phyloP scores from a whole-genome alignment of 2,329 filamentous ascomycete species.

The Leptographium radiaticola region DNA sequence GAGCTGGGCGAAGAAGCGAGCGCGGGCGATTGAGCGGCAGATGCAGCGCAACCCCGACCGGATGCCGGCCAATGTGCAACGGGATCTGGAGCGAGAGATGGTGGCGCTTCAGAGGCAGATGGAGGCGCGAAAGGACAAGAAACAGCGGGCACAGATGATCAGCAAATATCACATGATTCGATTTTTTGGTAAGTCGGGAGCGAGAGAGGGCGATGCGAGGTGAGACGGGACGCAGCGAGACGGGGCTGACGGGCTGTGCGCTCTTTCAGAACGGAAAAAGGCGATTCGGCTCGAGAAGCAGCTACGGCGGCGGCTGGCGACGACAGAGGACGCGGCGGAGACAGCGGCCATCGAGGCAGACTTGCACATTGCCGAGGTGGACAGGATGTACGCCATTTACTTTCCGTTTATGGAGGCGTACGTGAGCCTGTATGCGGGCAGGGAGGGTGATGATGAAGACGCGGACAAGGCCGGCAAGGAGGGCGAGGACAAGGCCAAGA shows the following conservation, averaged over 20 bases:
- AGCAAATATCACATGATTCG: conserved; percentile 70
- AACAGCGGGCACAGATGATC: conserved; percentile 57
- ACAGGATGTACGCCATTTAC: conserved; percentile 62
- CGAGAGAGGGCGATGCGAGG: too few species aligned
- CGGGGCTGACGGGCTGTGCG: background rate
- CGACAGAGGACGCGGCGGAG: conserved; percentile 37
- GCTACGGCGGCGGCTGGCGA: conserved; percentile 43
- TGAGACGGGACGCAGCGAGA: background rate
- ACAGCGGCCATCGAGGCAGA: conserved; percentile 36
- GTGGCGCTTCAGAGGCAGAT: conserved; percentile 53
- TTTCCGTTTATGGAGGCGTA: conserved; percentile 61
- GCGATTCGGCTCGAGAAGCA: conserved; percentile 54
- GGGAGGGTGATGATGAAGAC: conserved; percentile 16
- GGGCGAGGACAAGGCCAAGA: conserved; percentile 6
- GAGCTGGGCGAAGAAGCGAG: conserved; percentile 57
- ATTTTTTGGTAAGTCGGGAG: conserved; percentile 55
- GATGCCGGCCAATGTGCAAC: conserved; percentile 53
- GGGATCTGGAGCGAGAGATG: conserved; percentile 61
- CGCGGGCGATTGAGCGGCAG: conserved; percentile 54
- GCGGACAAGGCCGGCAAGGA: conserved; percentile 5
- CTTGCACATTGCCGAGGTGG: conserved; percentile 58
- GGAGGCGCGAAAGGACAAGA: conserved; percentile 42
- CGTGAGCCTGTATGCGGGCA: conserved; percentile 45
- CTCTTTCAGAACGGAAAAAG: conserved; percentile 52
- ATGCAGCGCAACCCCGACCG: conserved; percentile 43